phyloP scores from a whole-genome alignment of 2,329 filamentous ascomycete species.

The Aureobasidium melanogenum region DNA sequence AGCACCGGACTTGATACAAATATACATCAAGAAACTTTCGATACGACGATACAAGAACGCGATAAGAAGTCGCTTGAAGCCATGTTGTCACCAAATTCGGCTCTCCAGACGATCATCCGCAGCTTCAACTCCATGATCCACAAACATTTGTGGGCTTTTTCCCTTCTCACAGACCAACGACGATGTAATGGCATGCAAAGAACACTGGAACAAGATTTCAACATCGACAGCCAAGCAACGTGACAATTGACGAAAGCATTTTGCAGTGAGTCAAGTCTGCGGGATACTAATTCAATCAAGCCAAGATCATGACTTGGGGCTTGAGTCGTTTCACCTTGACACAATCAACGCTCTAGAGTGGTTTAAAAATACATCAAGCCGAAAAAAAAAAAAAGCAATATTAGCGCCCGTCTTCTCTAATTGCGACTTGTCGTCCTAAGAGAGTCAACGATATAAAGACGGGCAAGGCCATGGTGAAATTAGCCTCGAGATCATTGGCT shows the following conservation, averaged over 20 bases:
- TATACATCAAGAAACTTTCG: not conserved
- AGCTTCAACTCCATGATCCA: not conserved
- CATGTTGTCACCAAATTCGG: not conserved
- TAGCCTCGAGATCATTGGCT: not conserved
- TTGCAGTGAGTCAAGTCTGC: not conserved
- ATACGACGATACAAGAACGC: not conserved
- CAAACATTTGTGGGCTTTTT: not conserved
- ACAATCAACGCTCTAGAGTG: too few relatives aligned
- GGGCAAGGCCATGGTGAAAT: not conserved
- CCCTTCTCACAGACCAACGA: not conserved
- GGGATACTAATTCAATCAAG: not conserved
- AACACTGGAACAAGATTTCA: not conserved
- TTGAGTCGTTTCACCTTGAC: too few relatives aligned
- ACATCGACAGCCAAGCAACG: not conserved
- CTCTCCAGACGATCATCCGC: constrained; percentile 7
- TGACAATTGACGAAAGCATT: not conserved
- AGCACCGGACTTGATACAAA: constrained; percentile 2
- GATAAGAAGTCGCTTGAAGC: not conserved
- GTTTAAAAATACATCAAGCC: constrained; percentile 2
- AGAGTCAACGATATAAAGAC: not conserved
- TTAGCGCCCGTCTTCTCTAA: not conserved
- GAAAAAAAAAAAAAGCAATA: not conserved
- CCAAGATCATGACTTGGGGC: not conserved
- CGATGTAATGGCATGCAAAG: not conserved
- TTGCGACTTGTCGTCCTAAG: not conserved